Evolutionary conservation across 257 asterid genomes (phyloP).

Genomic region (Solanum chmielewskii): DNA sequence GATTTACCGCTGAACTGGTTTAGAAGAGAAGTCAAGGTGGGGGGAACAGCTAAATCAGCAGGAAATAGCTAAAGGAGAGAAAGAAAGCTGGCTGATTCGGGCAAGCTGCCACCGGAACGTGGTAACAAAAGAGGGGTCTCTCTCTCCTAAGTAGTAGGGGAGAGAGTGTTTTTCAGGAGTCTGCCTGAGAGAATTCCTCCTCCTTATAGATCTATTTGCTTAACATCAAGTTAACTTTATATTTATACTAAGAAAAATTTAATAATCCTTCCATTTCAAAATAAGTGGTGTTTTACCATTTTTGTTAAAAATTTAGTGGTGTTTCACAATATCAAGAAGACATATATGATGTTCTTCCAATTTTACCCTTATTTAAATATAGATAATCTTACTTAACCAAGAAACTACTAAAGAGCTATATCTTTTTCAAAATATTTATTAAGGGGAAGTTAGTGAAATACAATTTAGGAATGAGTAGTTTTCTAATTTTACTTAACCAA

Average conservation of each 20-base stretch:
- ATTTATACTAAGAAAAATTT: neutral
- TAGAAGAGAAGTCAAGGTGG: neutral
- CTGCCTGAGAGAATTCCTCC: neutral
- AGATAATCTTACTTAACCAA: neutral
- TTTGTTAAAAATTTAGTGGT: neutral
- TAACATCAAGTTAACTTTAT: neutral
- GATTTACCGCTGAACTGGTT: neutral
- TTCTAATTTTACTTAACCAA: neutral
- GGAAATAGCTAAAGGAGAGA: neutral
- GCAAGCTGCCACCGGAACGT: neutral
- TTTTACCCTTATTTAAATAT: neutral
- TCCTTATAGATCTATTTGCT: neutral
- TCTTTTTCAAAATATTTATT: neutral
- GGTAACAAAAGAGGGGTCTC: neutral
- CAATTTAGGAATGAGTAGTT: neutral
- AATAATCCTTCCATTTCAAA: neutral
- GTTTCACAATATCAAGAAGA: neutral
- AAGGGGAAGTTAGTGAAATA: neutral
- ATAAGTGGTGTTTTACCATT: neutral
- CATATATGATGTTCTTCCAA: neutral
- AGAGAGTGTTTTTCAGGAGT: neutral
- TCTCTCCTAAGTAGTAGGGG: neutral
- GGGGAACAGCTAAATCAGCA: neutral
- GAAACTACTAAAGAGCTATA: neutral
- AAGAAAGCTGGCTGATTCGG: neutral